phyloP scores from a whole-genome alignment of 352 stramenopile species.

The Phytopythium helicoides region DNA sequence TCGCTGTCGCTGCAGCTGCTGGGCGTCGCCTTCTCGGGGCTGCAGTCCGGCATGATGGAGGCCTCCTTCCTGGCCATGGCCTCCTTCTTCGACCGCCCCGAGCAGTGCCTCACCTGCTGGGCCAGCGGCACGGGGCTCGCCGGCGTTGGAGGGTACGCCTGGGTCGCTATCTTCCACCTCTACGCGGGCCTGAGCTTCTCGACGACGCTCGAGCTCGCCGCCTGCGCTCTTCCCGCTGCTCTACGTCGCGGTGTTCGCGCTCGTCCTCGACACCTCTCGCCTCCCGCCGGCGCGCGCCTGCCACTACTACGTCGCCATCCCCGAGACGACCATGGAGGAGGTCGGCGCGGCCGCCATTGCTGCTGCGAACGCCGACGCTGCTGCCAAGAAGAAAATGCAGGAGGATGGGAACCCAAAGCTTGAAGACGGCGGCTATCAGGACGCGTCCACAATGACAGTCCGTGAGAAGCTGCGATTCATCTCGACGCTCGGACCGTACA shows the following conservation, averaged over 20 bases:
- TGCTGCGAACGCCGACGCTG: background rate
- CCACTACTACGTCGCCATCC: conserved; percentile 42
- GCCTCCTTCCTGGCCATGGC: conserved; percentile 87
- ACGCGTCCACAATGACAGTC: conserved; percentile 40
- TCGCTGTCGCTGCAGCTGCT: conserved; percentile 81
- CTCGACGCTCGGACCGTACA: conserved; percentile 88
- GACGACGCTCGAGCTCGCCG: conserved; percentile 51
- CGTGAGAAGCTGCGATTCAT: conserved; percentile 70
- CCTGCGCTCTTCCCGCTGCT: conserved; percentile 53
- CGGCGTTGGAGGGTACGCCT: conserved; percentile 89
- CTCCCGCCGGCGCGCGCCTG: conserved; percentile 31
- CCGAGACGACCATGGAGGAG: conserved; percentile 22
- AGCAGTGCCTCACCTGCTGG: conserved; percentile 87
- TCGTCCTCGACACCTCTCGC: conserved; percentile 53
- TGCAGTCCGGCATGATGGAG: conserved; percentile 90
- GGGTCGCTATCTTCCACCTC: conserved; percentile 77
- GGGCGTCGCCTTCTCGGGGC: conserved; percentile 82
- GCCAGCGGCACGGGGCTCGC: conserved; percentile 92
- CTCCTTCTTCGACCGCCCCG: conserved; percentile 73
- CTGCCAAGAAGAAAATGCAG: conserved; percentile 16
- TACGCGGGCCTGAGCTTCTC: conserved; percentile 66
- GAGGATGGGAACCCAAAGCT: conserved; percentile 8
- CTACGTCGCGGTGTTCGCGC: conserved; percentile 62
- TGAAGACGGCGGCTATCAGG: conserved; percentile 6
- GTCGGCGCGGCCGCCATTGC: conserved; percentile 3